Evolutionary conservation across 305 asterid species (phyloP).

Genomic region (Euphrasia arctica): DNA sequence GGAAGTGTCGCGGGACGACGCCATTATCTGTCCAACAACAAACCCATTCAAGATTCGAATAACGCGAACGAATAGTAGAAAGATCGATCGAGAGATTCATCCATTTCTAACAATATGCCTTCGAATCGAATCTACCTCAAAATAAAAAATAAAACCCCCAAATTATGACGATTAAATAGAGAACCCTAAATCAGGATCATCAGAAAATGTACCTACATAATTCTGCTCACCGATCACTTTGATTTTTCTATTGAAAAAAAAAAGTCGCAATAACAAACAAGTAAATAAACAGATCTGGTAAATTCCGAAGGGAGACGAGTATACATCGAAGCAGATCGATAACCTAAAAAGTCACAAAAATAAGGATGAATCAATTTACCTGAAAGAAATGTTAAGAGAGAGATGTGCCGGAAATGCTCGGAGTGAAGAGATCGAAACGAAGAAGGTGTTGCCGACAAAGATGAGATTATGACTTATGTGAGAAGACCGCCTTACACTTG

Average conservation of each 20-base stretch:
- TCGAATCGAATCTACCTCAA: background rate
- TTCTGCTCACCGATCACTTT: background rate
- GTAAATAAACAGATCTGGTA: too few species aligned
- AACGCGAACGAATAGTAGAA: background rate
- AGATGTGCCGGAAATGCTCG: too few species aligned
- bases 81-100: background rate
- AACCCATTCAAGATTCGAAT: background rate
- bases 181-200: constrained; percentile 15
- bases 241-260: background rate
- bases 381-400: too few species aligned
- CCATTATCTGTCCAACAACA: constrained; percentile 48
- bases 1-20: constrained; percentile 55
- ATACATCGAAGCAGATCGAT: too few species aligned
- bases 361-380: too few species aligned
- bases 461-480: too few species aligned
- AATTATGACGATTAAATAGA: constrained; percentile 9
- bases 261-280: background rate
- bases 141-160: background rate
- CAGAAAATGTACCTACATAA: background rate
- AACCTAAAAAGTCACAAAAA: too few species aligned
- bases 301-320: too few species aligned
- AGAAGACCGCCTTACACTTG: too few species aligned
- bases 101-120: constrained; percentile 18
- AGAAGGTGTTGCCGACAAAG: too few species aligned
- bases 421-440: too few species aligned